Evolutionary conservation across 805 yeast genomes (phyloP), one percentile per base, ranked within the genome.

Genomic region (Pichia rugopelliculosa): DNA sequence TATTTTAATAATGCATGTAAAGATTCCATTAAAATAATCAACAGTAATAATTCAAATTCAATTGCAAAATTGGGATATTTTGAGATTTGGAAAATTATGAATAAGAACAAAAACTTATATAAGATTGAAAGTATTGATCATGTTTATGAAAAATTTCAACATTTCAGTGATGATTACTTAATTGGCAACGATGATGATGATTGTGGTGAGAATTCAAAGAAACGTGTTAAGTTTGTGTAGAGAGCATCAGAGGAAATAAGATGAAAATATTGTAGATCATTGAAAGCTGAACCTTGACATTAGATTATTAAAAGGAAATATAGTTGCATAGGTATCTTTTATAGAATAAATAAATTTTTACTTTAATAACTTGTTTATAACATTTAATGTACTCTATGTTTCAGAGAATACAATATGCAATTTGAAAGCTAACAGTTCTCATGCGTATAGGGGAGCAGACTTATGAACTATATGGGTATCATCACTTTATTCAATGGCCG

Each of bases 1-100:
- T 39, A 55, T 7, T 52, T 53, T 21, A 47, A 53, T n/a, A 52
- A 51, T 26, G 51, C 59, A 20, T 57, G 52, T 46, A 56, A 54
- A 12, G 44, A 45, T 22, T 42, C 59, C 11, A n/a, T 52, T 4
- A 42, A 41, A 36, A 26, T 41, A 8, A 40, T 27, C 12, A 24
- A 22, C 8, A 44, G 37, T 24, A 8, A 18, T 18, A 11, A 18
- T 8, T 8, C 12, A 3, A 55, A 55, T 47, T 17, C 36, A 21
- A 41, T 56, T 18, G 56, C 51, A 4, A 44, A 53, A 36, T 27
- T 55, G n/a, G 48, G 55, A 12, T 44, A 46, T 33, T 24, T 30
- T 1, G 56, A 53, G 36, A 55, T 56, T 15, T 49, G 45, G 36
- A 26, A 36, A 25, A 46, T 53, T 6, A 42, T 53, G 47, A 37